A percentile compares a stretch with the other conserved stretches of the same genome.
phyloP scores from a whole-genome alignment of 331 rosid species.

The Cucumis variabilis region DNA sequence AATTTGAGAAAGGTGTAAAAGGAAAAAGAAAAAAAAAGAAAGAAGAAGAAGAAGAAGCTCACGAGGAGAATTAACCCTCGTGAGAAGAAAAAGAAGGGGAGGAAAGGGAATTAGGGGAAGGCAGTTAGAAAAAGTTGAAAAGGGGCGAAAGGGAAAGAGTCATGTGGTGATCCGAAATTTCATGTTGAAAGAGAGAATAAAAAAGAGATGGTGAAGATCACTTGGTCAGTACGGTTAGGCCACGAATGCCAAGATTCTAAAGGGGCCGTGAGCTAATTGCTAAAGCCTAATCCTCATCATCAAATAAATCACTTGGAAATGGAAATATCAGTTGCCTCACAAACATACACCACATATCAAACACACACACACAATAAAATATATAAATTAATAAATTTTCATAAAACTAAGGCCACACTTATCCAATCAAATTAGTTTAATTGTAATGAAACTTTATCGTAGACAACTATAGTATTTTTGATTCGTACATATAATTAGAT shows the following conservation, averaged over 20 bases:
- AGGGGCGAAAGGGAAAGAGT: slow-evolving; percentile 51
- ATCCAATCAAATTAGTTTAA: too few species aligned
- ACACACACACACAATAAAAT: background rate
- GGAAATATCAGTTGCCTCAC: background rate
- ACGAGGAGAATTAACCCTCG: slow-evolving; percentile 42
- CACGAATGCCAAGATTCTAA: slow-evolving; percentile 52
- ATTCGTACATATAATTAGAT: too few species aligned
- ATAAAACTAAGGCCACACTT: too few species aligned
- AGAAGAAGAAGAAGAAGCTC: slow-evolving; percentile 32
- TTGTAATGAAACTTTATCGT: too few species aligned
- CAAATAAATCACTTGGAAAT: background rate
- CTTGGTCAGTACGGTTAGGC: slow-evolving; percentile 36
- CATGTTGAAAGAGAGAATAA: slow-evolving; percentile 29
- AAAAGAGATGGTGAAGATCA: slow-evolving; percentile 55
- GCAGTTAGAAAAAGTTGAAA: slow-evolving; percentile 35
- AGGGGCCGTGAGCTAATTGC: background rate
- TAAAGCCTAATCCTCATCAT: background rate
- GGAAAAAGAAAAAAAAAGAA: slow-evolving; percentile 45
- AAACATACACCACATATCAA: background rate
- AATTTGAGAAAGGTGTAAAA: background rate
- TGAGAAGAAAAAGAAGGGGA: slow-evolving; percentile 26
- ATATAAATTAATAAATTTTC: too few species aligned
- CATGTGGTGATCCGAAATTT: slow-evolving; percentile 80
- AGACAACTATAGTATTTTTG: too few species aligned
- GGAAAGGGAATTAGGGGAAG: background rate